Percentiles rank a stretch among this genome's conserved stretches.
phyloP scores from a whole-genome alignment of 1,139 yeast species.

The Pichia sp. region DNA sequence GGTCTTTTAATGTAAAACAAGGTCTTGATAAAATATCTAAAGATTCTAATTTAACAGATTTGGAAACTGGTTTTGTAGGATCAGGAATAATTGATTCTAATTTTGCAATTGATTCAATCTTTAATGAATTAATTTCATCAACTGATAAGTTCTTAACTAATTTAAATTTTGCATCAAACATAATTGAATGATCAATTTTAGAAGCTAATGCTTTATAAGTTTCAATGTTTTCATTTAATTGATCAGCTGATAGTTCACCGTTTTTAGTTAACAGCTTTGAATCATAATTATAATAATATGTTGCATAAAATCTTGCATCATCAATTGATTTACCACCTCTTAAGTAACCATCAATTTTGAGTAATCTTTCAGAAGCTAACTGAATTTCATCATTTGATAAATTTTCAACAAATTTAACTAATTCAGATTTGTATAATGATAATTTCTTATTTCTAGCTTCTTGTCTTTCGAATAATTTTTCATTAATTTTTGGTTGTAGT shows the following conservation, averaged over 20 bases:
- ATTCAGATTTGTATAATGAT: slow-evolving; percentile 23
- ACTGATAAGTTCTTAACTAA: slow-evolving; percentile 32
- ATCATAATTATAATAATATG: slow-evolving; percentile 45
- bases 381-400: slow-evolving; percentile 32
- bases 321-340: slow-evolving; percentile 44
- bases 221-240: slow-evolving; percentile 15
- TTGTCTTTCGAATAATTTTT: slow-evolving; percentile 35
- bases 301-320: slow-evolving; percentile 56
- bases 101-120: slow-evolving; percentile 26
- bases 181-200: slow-evolving; percentile 26
- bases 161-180: slow-evolving; percentile 36
- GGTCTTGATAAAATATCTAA: slow-evolving; percentile 33
- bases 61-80: slow-evolving; percentile 21
- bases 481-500: slow-evolving; percentile 45
- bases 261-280: slow-evolving; percentile 38
- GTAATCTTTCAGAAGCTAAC: slow-evolving; percentile 46
- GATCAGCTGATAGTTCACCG: slow-evolving; percentile 34
- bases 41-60: slow-evolving; percentile 31
- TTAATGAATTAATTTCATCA: slow-evolving; percentile 30
- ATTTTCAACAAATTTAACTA: slow-evolving; percentile 24
- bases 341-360: slow-evolving; percentile 42
- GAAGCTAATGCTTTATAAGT: slow-evolving; percentile 15
- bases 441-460: slow-evolving; percentile 32
- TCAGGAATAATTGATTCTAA: slow-evolving; percentile 26
- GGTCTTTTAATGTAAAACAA: slow-evolving; percentile 35